Percentiles rank a stretch among this genome's conserved stretches.
phyloP scores from a whole-genome alignment of 257 asterid genomes.

The Ilex aquifolium region DNA sequence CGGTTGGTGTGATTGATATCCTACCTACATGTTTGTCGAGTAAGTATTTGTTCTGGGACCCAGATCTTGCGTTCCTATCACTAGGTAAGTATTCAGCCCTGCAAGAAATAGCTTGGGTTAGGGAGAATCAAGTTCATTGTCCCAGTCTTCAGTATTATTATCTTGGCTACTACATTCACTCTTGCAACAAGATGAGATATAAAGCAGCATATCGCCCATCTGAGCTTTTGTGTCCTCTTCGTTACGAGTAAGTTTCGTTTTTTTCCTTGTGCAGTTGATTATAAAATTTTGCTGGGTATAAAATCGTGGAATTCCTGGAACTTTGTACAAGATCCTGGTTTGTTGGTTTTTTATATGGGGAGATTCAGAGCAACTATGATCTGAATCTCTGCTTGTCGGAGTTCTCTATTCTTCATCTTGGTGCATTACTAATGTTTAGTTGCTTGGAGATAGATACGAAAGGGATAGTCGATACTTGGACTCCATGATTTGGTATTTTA shows the following conservation, averaged over 20 bases:
- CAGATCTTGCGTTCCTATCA: conserved; percentile 77
- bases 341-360: no score
- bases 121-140: conserved; percentile 63
- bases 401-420: no score
- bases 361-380: no score
- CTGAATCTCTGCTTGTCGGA: no score
- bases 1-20: conserved; percentile 92
- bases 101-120: conserved; percentile 79
- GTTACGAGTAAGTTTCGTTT: conserved; percentile 64
- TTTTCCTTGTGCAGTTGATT: conserved; percentile 8
- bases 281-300: no score
- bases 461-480: no score
- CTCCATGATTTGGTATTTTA: no score
- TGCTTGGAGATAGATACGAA: no score
- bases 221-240: conserved; percentile 96
- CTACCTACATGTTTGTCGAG: conserved; percentile 93
- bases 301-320: no score
- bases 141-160: conserved; percentile 90
- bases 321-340: no score
- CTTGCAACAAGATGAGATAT: conserved; percentile 95
- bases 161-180: conserved; percentile 97
- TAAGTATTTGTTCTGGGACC: conserved; percentile 99
- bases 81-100: conserved; percentile 91
- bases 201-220: conserved; percentile 93
- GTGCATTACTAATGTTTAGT: no score